These are phyloP conservation scores for Mycena pura DNA, from an alignment of 768 basidiomycete species.

Conservation along the genomic window DNA sequence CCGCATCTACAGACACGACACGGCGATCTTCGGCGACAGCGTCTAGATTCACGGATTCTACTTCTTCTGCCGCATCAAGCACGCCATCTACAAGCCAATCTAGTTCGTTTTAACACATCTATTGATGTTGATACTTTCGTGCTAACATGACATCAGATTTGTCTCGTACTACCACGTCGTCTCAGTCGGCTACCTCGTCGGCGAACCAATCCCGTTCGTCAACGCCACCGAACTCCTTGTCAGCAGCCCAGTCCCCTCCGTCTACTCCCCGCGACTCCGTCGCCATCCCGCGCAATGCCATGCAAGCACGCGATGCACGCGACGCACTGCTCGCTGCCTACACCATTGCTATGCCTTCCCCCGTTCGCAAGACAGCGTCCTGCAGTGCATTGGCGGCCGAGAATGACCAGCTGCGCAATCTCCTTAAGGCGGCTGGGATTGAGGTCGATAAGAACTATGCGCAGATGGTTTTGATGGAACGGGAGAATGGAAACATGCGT, in stretches of 20 bases:
- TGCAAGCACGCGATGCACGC: not conserved
- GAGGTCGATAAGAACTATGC: not conserved
- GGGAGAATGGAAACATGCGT: too few relatives aligned
- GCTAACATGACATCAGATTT: too few relatives aligned
- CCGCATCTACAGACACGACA: not conserved
- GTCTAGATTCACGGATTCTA: not conserved
- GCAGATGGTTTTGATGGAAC: too few relatives aligned
- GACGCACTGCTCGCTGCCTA: not conserved
- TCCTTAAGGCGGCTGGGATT: not conserved
- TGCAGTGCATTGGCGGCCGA: not conserved
- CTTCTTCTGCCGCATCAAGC: not conserved
- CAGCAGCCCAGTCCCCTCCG: too few relatives aligned
- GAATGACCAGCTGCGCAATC: not conserved
- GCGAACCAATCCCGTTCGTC: not conserved
- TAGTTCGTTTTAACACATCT: too few relatives aligned
- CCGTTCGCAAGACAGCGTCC: not conserved
- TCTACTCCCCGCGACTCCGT: too few relatives aligned
- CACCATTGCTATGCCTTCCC: not conserved
- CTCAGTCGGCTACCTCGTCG: not conserved
- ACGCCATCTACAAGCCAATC: not conserved
- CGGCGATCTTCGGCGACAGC: too few relatives aligned
- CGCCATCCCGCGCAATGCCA: too few relatives aligned
- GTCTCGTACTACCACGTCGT: not conserved
- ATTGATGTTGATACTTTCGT: too few relatives aligned
- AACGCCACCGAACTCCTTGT: too few relatives aligned